These are phyloP conservation scores for Saururus chinensis DNA, from an alignment of 164 flowering plant genomes.

Conservation along the genomic window DNA sequence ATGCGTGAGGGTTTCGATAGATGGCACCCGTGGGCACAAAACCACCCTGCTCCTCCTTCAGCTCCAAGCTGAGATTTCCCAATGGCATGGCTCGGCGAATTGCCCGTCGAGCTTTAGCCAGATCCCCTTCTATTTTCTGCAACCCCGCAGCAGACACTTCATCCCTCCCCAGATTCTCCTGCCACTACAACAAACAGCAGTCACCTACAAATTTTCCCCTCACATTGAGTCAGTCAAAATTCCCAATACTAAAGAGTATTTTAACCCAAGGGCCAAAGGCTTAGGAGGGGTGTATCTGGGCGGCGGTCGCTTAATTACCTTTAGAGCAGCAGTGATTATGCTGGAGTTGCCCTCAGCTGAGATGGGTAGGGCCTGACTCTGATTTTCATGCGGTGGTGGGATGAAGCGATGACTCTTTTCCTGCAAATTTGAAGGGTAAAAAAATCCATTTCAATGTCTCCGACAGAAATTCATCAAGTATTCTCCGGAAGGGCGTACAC, in stretches of 20 bases:
- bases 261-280: not conserved
- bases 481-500: too few relatives aligned
- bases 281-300: not conserved
- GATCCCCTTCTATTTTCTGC: slow-evolving; percentile 32
- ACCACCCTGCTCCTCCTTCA: slow-evolving; percentile 5
- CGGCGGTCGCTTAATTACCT: not conserved
- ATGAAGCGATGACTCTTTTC: not conserved
- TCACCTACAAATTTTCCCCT: too few relatives aligned
- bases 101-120: slow-evolving; percentile 38
- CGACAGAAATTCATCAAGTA: not conserved
- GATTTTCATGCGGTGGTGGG: not conserved
- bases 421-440: not conserved
- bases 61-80: slow-evolving; percentile 16
- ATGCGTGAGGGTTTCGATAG: slow-evolving; percentile 42
- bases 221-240: not conserved
- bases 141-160: slow-evolving; percentile 1
- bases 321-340: not conserved
- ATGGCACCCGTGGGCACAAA: slow-evolving; percentile 40
- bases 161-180: not conserved
- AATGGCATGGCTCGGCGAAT: slow-evolving; percentile 25
- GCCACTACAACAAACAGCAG: not conserved
- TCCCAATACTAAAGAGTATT: too few relatives aligned
- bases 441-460: too few relatives aligned
- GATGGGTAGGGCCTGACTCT: not conserved
- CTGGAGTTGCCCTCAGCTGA: not conserved